Conservation (phyloP, 805 yeast genomes). For the Candida namnaoensis region DNA sequence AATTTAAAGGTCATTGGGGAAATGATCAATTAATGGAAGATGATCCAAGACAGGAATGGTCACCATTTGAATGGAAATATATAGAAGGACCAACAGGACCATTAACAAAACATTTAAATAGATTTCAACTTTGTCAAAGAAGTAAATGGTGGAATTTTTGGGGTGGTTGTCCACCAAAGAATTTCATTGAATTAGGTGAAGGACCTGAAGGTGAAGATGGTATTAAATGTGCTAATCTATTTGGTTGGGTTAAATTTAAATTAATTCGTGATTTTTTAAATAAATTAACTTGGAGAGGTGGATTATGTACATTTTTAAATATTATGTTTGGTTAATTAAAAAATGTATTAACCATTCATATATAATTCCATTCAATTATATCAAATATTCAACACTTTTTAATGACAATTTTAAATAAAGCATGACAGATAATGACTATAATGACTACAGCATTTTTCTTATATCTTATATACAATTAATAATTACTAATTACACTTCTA, state of each 20-base stretch:
- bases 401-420: no score
- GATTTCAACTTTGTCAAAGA: slow-evolving; percentile 72
- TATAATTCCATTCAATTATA: no score
- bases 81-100: slow-evolving; percentile 96
- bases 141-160: slow-evolving; percentile 90
- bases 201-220: slow-evolving; percentile 87
- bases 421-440: no score
- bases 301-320: slow-evolving; percentile 46
- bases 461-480: no score
- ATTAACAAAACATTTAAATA: slow-evolving; percentile 59
- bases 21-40: slow-evolving; percentile 54
- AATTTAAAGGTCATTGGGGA: slow-evolving; percentile 85
- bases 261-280: slow-evolving; percentile 41
- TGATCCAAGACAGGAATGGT: slow-evolving; percentile 81
- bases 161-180: slow-evolving; percentile 73
- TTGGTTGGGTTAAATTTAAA: slow-evolving; percentile 42
- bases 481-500: no score
- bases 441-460: no score
- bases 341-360: no score
- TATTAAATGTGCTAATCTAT: slow-evolving; percentile 61
- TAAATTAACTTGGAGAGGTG: slow-evolving; percentile 53
- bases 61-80: slow-evolving; percentile 82
- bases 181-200: slow-evolving; percentile 68
- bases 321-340: slow-evolving; percentile 35
- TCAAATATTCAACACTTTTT: no score